These are phyloP conservation scores for Karstenula rhodostoma DNA, from an alignment of 2,329 filamentous ascomycete genomes.

Conservation along the genomic window DNA sequence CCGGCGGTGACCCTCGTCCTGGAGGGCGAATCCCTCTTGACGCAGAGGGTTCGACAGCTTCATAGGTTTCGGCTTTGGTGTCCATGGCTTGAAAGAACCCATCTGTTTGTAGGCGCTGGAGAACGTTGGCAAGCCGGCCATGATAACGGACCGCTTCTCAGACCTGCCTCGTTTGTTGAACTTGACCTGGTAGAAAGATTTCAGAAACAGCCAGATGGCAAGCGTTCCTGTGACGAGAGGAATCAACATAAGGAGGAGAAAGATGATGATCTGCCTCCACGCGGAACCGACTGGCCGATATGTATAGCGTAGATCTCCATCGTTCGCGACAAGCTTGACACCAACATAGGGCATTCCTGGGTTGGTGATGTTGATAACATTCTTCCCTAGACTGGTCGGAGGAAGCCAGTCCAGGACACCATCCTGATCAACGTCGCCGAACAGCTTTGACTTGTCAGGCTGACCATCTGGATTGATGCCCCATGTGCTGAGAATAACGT, in stretches of 20 bases:
- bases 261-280: constrained; percentile 62
- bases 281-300: constrained; percentile 63
- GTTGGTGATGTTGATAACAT: constrained; percentile 67
- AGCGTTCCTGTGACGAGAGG: constrained; percentile 60
- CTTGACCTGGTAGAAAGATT: constrained; percentile 70
- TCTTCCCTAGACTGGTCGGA: constrained; percentile 63
- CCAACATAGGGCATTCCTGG: constrained; percentile 64
- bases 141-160: constrained; percentile 53
- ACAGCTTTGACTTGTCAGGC: constrained; percentile 67
- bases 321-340: constrained; percentile 65
- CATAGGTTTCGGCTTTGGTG: constrained; percentile 9
- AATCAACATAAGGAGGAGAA: constrained; percentile 62
- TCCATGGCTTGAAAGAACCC: constrained; percentile 11
- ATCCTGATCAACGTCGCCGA: constrained; percentile 69
- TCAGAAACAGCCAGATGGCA: constrained; percentile 65
- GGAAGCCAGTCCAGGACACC: constrained; percentile 68
- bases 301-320: constrained; percentile 61
- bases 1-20: constrained; percentile 43
- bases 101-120: constrained; percentile 10
- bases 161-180: constrained; percentile 66
- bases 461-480: constrained; percentile 70
- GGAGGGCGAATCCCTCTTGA: constrained; percentile 24
- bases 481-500: constrained; percentile 71
- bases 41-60: constrained; percentile 16
- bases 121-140: constrained; percentile 17